Evolutionary conservation across 495 filamentous ascomycete species (phyloP).

Genomic region (Terfezia boudieri): DNA sequence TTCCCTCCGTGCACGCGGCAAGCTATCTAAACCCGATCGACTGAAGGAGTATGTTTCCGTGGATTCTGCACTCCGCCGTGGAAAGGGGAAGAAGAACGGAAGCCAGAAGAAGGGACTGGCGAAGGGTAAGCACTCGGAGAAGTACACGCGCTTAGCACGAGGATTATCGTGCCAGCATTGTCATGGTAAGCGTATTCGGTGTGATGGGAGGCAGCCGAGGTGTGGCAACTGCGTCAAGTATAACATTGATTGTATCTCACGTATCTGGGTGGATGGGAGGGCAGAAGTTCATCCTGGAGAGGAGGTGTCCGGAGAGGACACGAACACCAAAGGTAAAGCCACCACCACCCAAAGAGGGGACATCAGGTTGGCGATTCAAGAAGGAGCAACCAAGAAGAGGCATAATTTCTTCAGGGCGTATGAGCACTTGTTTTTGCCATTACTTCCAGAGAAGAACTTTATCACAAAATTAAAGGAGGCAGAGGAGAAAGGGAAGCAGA

Average conservation of each 20-base stretch:
- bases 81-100: background rate
- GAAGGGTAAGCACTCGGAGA: background rate
- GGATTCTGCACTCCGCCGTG: background rate
- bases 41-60: constrained; percentile 5
- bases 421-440: constrained; percentile 29
- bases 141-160: constrained; percentile 5
- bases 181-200: constrained; percentile 3
- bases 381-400: constrained; percentile 26
- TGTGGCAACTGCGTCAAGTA: constrained; percentile 8
- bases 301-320: background rate
- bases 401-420: constrained; percentile 30
- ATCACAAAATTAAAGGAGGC: constrained; percentile 25
- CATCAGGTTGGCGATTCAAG: constrained; percentile 26
- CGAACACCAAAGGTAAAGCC: constrained; percentile 3
- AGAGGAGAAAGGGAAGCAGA: background rate
- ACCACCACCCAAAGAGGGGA: constrained; percentile 14
- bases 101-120: background rate
- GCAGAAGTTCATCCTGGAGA: constrained; percentile 19
- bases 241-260: constrained; percentile 10
- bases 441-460: constrained; percentile 32
- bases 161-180: constrained; percentile 10
- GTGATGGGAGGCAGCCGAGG: constrained; percentile 10
- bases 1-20: constrained; percentile 6
- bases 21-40: constrained; percentile 3
- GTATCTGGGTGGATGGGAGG: constrained; percentile 21